Evolutionary conservation across 2,329 filamentous ascomycete genomes (phyloP).

Genomic region (Cladosporium sp.): DNA sequence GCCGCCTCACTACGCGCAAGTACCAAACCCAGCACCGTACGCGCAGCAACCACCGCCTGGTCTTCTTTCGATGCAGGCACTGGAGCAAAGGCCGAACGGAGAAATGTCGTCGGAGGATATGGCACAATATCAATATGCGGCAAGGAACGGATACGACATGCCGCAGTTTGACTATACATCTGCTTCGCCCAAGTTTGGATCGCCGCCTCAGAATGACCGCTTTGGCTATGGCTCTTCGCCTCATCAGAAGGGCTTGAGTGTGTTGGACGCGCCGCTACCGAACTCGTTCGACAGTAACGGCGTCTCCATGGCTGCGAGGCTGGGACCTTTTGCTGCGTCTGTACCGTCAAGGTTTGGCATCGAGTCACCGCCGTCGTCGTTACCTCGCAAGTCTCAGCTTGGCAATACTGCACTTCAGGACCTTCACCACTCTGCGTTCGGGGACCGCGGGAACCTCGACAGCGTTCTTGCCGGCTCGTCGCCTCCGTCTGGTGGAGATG

Average conservation of each 20-base stretch:
- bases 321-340: constrained; percentile 85
- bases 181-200: constrained; percentile 65
- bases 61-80: constrained; percentile 31
- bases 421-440: constrained; percentile 62
- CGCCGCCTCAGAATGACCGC: constrained; percentile 71
- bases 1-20: constrained; percentile 15
- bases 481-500: constrained; percentile 59
- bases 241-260: constrained; percentile 63
- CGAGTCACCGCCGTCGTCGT: constrained; percentile 68
- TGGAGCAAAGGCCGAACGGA: constrained; percentile 24
- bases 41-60: constrained; percentile 25
- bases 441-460: constrained; percentile 43
- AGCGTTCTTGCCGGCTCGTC: constrained; percentile 44
- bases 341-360: constrained; percentile 87
- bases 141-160: constrained; percentile 23
- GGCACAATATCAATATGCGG: constrained; percentile 22
- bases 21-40: constrained; percentile 17
- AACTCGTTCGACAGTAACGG: constrained; percentile 96
- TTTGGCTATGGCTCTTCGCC: constrained; percentile 65
- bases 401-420: constrained; percentile 44
- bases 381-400: constrained; percentile 41
- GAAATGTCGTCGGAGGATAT: constrained; percentile 21
- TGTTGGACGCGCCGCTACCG: constrained; percentile 84
- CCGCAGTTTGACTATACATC: constrained; percentile 51
- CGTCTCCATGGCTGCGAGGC: constrained; percentile 82